These are phyloP conservation scores for Exserohilum turcica DNA, from an alignment of 2,329 filamentous ascomycete species.

Conservation along the genomic window DNA sequence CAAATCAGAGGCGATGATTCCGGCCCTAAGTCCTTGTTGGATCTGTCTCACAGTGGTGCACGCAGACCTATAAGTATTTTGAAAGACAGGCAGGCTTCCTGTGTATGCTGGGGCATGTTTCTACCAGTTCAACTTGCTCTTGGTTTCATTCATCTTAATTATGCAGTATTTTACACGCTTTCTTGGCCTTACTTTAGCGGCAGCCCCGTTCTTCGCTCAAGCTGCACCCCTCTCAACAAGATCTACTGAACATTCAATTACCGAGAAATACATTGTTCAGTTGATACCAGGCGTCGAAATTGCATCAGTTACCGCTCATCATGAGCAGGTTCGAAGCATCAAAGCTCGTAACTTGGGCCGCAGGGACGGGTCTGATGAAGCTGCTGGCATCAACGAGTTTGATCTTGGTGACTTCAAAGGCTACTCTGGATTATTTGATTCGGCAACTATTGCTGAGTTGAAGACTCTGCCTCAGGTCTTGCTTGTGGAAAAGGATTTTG, in stretches of 20 bases:
- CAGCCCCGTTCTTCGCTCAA: slow-evolving; percentile 25
- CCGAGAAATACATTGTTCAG: slow-evolving; percentile 52
- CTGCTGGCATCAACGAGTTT: slow-evolving; percentile 29
- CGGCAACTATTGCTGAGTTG: slow-evolving; percentile 36
- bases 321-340: slow-evolving; percentile 34
- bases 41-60: too few species aligned
- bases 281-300: slow-evolving; percentile 44
- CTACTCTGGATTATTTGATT: slow-evolving; percentile 40
- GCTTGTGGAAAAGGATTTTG: slow-evolving; percentile 31
- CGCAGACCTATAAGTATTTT: too few species aligned
- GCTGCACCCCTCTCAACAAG: slow-evolving; percentile 25
- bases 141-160: too few species aligned
- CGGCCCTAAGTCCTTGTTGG: too few species aligned
- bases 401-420: slow-evolving; percentile 37
- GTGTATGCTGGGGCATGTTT: too few species aligned
- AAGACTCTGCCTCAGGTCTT: slow-evolving; percentile 33
- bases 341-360: slow-evolving; percentile 33
- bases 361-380: slow-evolving; percentile 18
- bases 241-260: slow-evolving; percentile 24
- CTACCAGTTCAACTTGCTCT: too few species aligned
- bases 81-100: too few species aligned
- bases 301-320: slow-evolving; percentile 30
- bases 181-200: slow-evolving; percentile 27
- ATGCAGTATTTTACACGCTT: slow-evolving; percentile 37
- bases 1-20: too few species aligned